Base-by-base conservation (phyloP, 1,284 basidiomycete genomes). In the Spongiforma sp. region DNA sequence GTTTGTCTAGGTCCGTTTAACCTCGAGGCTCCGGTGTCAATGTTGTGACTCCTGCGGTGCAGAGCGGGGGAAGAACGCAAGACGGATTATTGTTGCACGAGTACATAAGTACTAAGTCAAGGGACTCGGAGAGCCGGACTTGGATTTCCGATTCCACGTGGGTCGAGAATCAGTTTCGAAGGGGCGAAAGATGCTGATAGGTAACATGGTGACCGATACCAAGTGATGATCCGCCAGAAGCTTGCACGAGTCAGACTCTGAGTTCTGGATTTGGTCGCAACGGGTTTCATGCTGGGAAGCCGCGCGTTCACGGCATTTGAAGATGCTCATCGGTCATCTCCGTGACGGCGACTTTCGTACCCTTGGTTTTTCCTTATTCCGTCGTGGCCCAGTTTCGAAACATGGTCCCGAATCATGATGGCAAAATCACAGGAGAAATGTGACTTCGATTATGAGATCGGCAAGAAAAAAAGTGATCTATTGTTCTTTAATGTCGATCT, bases 181-280 rank as follows among this genome's bases (percentile, higher is more conserved):
- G 48, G 28, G 34, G 24, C 17, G 33, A 28, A n/a, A 33, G 30
- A 50, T 2, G 19, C n/a, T n/a, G n/a, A n/a, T n/a, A n/a, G n/a
- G n/a, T n/a, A n/a, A n/a, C n/a, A n/a, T n/a, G n/a, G n/a, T n/a
- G n/a, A n/a, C n/a, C n/a, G n/a, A n/a, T n/a, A n/a, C n/a, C n/a
- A n/a, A n/a, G n/a, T n/a, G n/a, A n/a, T 55, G 68, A 69, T 69
- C 52, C 63, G 57, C 62, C 61, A 66, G 61, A 62, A 66, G 61
- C 32, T 24, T 19, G 53, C 33, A n/a, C 8, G 28, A 59, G 43
- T 64, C 57, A 53, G 46, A 37, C 41, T 11, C 9, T 7, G 50
- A 56, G n/a, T n/a, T 43, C 61, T 62, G 57, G 68, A 62, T 58
- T 62, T 14, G 33, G 53, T 17, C 17, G 36, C 36, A 17, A 41